These are phyloP conservation scores for Mucor mucedo DNA, from an alignment of 371 early-diverging fungal species.

Conservation along the genomic window DNA sequence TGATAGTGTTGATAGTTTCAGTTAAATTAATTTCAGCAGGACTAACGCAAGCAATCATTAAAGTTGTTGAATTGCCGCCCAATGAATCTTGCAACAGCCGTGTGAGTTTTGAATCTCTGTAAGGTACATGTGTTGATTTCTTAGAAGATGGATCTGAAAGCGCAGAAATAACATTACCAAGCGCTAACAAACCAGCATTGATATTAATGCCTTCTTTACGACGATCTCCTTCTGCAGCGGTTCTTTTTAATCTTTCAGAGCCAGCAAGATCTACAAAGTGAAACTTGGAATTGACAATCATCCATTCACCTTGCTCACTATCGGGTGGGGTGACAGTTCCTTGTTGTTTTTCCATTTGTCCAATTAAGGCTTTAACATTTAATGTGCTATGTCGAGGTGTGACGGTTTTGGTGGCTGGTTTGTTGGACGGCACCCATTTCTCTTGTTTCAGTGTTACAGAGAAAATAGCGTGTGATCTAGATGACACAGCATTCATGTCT, in stretches of 20 bases:
- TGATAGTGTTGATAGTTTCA: constrained; percentile 92
- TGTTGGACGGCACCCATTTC: constrained; percentile 49
- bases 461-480: constrained; percentile 98
- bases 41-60: constrained; percentile 95
- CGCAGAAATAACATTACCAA: constrained; percentile 99
- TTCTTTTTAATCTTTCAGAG: constrained; percentile 95
- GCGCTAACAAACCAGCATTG: constrained; percentile 95
- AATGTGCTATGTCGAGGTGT: constrained; percentile 34
- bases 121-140: constrained; percentile 83
- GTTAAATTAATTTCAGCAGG: constrained; percentile 79
- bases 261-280: constrained; percentile 99
- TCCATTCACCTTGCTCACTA: constrained; percentile 48
- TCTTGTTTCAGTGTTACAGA: constrained; percentile 84
- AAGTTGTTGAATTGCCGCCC: constrained; percentile 89
- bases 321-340: constrained; percentile 18
- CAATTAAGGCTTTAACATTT: constrained; percentile 44
- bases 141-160: constrained; percentile 73
- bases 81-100: constrained; percentile 95
- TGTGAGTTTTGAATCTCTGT: constrained; percentile 98
- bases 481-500: constrained; percentile 96
- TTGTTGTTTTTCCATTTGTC: constrained; percentile 40
- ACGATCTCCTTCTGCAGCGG: constrained; percentile 92
- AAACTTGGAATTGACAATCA: constrained; percentile 79
- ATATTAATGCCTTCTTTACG: constrained; percentile 98
- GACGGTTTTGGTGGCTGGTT: constrained; percentile 4